Percentiles rank a stretch among this genome's conserved stretches.
phyloP scores from a whole-genome alignment of 2,329 filamentous ascomycete species.

The Epichloe amarillans region DNA sequence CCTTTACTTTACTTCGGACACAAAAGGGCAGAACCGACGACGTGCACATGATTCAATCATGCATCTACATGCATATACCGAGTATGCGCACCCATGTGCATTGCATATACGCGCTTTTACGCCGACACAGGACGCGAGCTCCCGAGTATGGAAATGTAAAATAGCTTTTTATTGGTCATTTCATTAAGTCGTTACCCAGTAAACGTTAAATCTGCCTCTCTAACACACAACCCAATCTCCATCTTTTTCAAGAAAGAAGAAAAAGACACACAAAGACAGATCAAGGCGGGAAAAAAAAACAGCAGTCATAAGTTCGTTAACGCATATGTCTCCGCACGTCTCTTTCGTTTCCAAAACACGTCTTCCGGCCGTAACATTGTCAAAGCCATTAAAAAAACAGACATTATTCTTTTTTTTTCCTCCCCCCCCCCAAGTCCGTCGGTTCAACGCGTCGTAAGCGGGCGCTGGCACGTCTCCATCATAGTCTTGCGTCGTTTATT shows the following conservation, averaged over 20 bases:
- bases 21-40: not conserved
- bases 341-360: constrained; percentile 14
- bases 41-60: not conserved
- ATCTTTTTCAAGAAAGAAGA: constrained; percentile 14
- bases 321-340: constrained; percentile 14
- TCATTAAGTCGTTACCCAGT: constrained; percentile 27
- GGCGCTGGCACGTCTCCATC: constrained; percentile 43
- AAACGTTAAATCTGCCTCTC: constrained; percentile 17
- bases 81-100: not conserved
- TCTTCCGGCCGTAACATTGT: constrained; percentile 9
- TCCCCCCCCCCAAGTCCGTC: constrained; percentile 28
- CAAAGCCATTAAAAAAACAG: constrained; percentile 15
- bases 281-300: constrained; percentile 10
- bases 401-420: constrained; percentile 21
- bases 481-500: constrained; percentile 79
- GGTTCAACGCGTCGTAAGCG: constrained; percentile 35
- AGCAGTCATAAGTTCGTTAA: constrained; percentile 24
- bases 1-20: not conserved
- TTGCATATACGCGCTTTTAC: too few relatives aligned
- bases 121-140: too few relatives aligned
- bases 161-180: constrained; percentile 25
- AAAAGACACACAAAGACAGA: not conserved
- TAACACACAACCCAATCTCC: constrained; percentile 20
- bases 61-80: not conserved
- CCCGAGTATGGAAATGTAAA: constrained; percentile 7